A percentile compares a stretch with the other conserved stretches of the same genome.
phyloP scores from a whole-genome alignment of 768 basidiomycete genomes.

The Phaeotremella skinneri region DNA sequence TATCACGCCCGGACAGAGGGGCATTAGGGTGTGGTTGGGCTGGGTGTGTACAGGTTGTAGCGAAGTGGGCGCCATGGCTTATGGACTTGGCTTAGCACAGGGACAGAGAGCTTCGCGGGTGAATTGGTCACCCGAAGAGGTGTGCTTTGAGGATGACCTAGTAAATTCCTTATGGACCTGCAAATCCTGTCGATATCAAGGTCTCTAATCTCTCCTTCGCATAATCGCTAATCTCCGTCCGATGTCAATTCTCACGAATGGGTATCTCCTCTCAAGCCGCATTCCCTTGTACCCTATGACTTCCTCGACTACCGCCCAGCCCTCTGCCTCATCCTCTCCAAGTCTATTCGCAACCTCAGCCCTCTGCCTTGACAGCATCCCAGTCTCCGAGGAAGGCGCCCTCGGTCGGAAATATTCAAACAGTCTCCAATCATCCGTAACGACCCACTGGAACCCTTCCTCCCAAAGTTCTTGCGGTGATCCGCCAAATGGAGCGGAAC shows the following conservation, averaged over 20 bases:
- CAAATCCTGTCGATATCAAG: too few relatives aligned
- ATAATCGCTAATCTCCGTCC: background rate
- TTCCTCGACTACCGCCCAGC: background rate
- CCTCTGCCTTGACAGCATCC: too few relatives aligned
- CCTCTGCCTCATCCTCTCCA: background rate
- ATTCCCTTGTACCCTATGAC: conserved; percentile 1
- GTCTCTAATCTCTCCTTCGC: background rate
- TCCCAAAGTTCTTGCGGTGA: conserved; percentile 4
- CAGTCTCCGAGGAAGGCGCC: too few relatives aligned
- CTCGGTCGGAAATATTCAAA: background rate
- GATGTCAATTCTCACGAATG: background rate
- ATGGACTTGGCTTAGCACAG: background rate
- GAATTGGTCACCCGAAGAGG: too few relatives aligned
- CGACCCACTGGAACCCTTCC: background rate
- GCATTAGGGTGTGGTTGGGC: too few relatives aligned
- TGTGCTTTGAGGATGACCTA: too few relatives aligned
- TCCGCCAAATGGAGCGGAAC: background rate
- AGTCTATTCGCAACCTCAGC: background rate
- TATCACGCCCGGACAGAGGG: conserved; percentile 9
- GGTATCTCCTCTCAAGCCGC: background rate
- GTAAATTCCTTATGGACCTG: too few relatives aligned
- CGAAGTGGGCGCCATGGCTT: conserved; percentile 2
- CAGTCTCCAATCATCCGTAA: conserved; percentile 5
- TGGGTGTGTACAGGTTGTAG: too few relatives aligned
- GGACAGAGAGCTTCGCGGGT: background rate